A percentile compares a stretch with the other conserved stretches of the same genome.
These are phyloP conservation scores for Zymoseptoria pseudotritici DNA, from an alignment of 2,329 filamentous ascomycete genomes.

Conservation along the genomic window DNA sequence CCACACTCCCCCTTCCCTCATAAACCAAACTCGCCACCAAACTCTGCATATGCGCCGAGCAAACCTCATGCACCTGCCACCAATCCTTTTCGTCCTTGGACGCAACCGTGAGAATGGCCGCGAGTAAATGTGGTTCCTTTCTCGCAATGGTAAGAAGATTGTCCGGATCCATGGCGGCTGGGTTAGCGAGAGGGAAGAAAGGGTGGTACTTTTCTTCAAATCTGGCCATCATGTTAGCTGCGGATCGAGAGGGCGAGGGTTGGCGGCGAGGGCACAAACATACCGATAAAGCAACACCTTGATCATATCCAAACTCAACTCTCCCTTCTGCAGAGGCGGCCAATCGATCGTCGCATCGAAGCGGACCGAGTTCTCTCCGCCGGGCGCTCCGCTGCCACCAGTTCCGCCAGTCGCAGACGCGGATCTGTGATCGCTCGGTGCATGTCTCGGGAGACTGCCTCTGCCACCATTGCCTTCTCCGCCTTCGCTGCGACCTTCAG, in stretches of 20 bases:
- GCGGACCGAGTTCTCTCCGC: constrained; percentile 8
- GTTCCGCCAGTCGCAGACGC: not conserved
- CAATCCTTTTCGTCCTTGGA: constrained; percentile 28
- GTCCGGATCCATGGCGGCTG: constrained; percentile 22
- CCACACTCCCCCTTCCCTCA: constrained; percentile 25
- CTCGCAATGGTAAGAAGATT: constrained; percentile 23
- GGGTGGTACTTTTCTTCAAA: constrained; percentile 29
- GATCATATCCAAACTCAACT: constrained; percentile 25
- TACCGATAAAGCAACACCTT: constrained; percentile 21
- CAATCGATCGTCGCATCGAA: constrained; percentile 16
- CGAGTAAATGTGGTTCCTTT: constrained; percentile 26
- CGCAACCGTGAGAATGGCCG: constrained; percentile 28
- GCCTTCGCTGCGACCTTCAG: not conserved
- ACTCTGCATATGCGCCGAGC: constrained; percentile 29
- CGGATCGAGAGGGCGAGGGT: not conserved
- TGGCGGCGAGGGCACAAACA: not conserved
- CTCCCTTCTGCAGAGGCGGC: constrained; percentile 23
- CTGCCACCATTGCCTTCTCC: not conserved
- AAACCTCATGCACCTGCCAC: constrained; percentile 28
- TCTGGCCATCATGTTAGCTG: constrained; percentile 2
- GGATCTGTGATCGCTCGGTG: not conserved
- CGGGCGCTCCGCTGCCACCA: constrained; percentile 4
- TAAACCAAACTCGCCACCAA: constrained; percentile 27
- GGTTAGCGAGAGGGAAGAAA: constrained; percentile 28
- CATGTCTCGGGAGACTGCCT: not conserved